These are phyloP conservation scores for Myriosclerotinia scirpicola DNA, from an alignment of 2,329 filamentous ascomycete species.

Conservation along the genomic window DNA sequence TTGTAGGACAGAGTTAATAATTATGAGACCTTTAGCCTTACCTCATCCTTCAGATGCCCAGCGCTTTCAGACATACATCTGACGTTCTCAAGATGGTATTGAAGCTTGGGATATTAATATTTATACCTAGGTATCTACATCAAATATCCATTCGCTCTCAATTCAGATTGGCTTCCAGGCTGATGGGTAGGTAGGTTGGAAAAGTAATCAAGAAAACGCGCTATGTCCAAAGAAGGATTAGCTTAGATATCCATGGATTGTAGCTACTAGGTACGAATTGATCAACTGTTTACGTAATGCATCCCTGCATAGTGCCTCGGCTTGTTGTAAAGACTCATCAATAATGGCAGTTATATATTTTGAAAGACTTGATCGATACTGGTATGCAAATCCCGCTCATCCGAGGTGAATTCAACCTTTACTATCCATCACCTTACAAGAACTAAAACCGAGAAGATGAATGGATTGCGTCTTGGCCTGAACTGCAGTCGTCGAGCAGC, in stretches of 20 bases:
- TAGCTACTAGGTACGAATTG: no score
- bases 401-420: no score
- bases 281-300: neutral
- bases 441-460: neutral
- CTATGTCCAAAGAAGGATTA: neutral
- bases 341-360: neutral
- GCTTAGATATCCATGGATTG: no score
- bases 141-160: neutral
- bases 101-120: constrained; percentile 12
- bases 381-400: neutral
- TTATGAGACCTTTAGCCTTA: constrained; percentile 21
- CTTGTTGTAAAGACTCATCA: neutral
- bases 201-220: neutral
- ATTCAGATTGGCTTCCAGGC: neutral
- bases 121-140: neutral
- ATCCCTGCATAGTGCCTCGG: neutral
- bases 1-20: neutral
- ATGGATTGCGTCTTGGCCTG: constrained; percentile 7
- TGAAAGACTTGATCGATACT: neutral
- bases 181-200: neutral
- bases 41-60: constrained; percentile 43
- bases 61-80: constrained; percentile 30
- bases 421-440: neutral
- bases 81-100: constrained; percentile 15
- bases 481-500: constrained; percentile 6